Evolutionary conservation across 495 filamentous ascomycete species (phyloP).

Genomic region (Podospora tetraspora): DNA sequence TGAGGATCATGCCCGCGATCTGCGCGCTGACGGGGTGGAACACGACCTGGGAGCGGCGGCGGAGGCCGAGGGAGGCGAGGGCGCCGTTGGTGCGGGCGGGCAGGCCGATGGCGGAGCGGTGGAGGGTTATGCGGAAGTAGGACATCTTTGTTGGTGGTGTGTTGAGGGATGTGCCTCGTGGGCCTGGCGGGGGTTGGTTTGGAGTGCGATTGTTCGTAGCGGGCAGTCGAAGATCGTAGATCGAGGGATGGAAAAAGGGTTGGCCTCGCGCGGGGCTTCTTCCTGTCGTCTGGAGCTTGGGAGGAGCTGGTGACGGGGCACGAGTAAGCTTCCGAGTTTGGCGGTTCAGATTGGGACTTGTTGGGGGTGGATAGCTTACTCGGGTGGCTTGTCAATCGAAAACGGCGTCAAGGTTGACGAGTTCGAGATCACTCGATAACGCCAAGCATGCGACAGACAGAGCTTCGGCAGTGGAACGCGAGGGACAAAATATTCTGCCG

Average conservation of each 20-base stretch:
- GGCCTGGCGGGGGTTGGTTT: neutral
- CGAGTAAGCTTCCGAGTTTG: neutral
- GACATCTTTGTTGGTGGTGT: conserved; percentile 65
- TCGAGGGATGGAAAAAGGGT: neutral
- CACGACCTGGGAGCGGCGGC: conserved; percentile 80
- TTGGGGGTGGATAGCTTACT: neutral
- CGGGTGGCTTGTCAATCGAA: neutral
- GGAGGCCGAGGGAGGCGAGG: conserved; percentile 82
- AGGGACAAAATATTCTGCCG: conserved; percentile 7
- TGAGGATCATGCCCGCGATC: conserved; percentile 92
- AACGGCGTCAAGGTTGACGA: neutral
- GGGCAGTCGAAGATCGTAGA: neutral
- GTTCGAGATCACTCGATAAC: neutral
- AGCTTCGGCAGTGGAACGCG: conserved; percentile 3
- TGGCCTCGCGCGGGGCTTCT: neutral
- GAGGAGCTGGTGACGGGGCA: neutral
- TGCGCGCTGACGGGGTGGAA: conserved; percentile 83
- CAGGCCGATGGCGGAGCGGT: conserved; percentile 90
- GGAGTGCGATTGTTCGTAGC: neutral
- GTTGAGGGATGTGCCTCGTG: conserved; percentile 2
- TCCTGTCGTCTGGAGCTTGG: neutral
- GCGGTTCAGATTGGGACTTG: neutral
- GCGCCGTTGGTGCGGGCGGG: conserved; percentile 75
- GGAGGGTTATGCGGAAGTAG: conserved; percentile 92
- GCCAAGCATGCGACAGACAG: conserved; percentile 1